A percentile compares a stretch with the other conserved stretches of the same genome.
phyloP scores from a whole-genome alignment of 441 rosid genomes.

The Pelargonium australe region DNA sequence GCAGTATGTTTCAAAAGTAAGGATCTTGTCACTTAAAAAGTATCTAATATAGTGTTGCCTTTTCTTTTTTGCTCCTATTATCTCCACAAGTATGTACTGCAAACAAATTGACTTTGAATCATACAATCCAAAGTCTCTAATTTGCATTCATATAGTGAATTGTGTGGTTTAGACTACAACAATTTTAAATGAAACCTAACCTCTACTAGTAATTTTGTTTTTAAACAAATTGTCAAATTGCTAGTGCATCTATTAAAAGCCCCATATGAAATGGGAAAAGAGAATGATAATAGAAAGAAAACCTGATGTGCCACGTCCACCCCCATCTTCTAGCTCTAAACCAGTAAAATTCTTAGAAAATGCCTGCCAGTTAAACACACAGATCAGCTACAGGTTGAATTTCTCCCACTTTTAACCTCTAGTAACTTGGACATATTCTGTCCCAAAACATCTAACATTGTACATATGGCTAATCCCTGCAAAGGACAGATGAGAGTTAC shows the following conservation, averaged over 20 bases:
- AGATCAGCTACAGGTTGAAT: conserved; percentile 14
- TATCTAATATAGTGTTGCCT: background rate
- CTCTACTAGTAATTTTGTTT: background rate
- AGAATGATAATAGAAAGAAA: conserved; percentile 12
- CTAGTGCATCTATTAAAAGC: background rate
- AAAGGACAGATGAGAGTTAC: conserved; percentile 30
- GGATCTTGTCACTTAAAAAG: background rate
- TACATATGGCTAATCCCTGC: background rate
- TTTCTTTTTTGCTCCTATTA: background rate
- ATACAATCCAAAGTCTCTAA: background rate
- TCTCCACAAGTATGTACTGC: background rate
- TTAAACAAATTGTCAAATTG: background rate
- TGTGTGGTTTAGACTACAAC: background rate
- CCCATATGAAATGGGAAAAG: background rate
- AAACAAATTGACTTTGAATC: background rate
- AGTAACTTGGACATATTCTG: background rate
- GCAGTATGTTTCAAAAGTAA: background rate
- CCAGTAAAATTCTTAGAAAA: conserved; percentile 92
- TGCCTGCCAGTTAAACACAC: conserved; percentile 49
- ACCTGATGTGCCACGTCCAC: conserved; percentile 99
- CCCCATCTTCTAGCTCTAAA: conserved; percentile 98
- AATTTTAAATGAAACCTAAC: background rate
- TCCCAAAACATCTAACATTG: conserved; percentile 7
- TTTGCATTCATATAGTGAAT: background rate
- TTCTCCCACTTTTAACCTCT: conserved; percentile 10